A percentile compares a stretch with the other conserved stretches of the same genome.
Evolutionary conservation across 805 yeast genomes (phyloP).

Genomic region (Zygotorulaspora chibaensis): DNA sequence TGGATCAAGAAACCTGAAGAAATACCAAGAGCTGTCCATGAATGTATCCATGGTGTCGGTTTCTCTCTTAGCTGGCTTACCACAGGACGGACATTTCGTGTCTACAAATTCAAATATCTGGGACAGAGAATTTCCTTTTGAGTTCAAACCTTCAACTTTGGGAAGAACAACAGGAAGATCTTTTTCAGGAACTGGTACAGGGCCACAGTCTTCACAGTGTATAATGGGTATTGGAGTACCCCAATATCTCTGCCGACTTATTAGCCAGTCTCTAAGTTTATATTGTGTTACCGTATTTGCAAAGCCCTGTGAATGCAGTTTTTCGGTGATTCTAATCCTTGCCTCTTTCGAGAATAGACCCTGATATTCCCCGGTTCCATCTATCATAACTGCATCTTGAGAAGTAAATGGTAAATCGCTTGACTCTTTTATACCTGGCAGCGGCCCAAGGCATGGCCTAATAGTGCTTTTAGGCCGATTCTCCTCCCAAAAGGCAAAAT

Average conservation of each 20-base stretch:
- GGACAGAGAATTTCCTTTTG: constrained; percentile 65
- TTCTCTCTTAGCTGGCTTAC: constrained; percentile 69
- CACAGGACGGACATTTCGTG: constrained; percentile 79
- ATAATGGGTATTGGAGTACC: constrained; percentile 97
- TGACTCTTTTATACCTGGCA: constrained; percentile 13
- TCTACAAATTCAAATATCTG: constrained; percentile 64
- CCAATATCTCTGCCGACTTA: constrained; percentile 94
- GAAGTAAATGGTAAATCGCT: constrained; percentile 36
- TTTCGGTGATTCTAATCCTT: constrained; percentile 40
- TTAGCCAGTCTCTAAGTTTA: constrained; percentile 87
- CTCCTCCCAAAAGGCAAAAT: constrained; percentile 69
- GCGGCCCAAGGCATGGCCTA: constrained; percentile 45
- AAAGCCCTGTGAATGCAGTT: constrained; percentile 36
- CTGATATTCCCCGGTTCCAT: constrained; percentile 43
- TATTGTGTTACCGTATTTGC: constrained; percentile 54
- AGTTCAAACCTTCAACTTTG: constrained; percentile 43
- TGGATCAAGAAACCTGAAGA: constrained; percentile 76
- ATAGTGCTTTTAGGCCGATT: constrained; percentile 49
- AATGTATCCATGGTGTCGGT: constrained; percentile 99
- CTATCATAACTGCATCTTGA: constrained; percentile 46
- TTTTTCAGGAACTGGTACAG: constrained; percentile 86
- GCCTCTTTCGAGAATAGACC: constrained; percentile 55
- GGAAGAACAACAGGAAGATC: constrained; percentile 85
- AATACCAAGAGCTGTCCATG: constrained; percentile 97
- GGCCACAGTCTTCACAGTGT: constrained; percentile 81